Evolutionary conservation across 1,284 basidiomycete species (phyloP).

Genomic region (Papiliotrema terrestris): DNA sequence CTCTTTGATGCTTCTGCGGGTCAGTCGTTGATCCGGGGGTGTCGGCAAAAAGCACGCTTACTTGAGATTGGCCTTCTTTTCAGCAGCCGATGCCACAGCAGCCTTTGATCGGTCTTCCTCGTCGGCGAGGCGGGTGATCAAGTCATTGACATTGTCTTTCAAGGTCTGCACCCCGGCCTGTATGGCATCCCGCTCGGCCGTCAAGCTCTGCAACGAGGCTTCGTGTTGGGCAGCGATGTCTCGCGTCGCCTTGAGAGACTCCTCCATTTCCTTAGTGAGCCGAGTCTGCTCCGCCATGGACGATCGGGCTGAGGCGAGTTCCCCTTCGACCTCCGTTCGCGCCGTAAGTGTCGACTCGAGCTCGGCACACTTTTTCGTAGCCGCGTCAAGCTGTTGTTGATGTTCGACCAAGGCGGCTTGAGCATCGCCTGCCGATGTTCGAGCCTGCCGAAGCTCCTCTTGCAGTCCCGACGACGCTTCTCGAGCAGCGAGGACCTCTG

Average conservation of each 20-base stretch:
- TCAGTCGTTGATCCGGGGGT: no score
- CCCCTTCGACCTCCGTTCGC: neutral
- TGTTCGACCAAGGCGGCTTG: neutral
- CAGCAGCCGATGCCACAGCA: neutral
- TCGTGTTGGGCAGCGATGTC: neutral
- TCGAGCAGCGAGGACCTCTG: neutral
- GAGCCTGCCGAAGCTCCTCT: neutral
- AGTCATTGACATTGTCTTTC: neutral
- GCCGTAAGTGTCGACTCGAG: neutral
- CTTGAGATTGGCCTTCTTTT: slow-evolving; percentile 3
- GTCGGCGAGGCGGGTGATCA: neutral
- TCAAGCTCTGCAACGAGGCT: no score
- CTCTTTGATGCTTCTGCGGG: neutral
- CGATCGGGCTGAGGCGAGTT: neutral
- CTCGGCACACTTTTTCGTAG: neutral
- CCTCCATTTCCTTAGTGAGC: neutral
- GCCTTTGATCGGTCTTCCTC: slow-evolving; percentile 1
- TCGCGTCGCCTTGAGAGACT: neutral
- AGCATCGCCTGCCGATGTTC: neutral
- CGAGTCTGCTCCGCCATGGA: neutral
- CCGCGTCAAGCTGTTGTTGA: neutral
- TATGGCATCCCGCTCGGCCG: neutral
- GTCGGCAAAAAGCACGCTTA: no score
- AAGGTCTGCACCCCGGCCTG: neutral
- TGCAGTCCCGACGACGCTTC: neutral